Base-by-base conservation (phyloP, 768 basidiomycete species). In the Lyophyllum decastes region DNA sequence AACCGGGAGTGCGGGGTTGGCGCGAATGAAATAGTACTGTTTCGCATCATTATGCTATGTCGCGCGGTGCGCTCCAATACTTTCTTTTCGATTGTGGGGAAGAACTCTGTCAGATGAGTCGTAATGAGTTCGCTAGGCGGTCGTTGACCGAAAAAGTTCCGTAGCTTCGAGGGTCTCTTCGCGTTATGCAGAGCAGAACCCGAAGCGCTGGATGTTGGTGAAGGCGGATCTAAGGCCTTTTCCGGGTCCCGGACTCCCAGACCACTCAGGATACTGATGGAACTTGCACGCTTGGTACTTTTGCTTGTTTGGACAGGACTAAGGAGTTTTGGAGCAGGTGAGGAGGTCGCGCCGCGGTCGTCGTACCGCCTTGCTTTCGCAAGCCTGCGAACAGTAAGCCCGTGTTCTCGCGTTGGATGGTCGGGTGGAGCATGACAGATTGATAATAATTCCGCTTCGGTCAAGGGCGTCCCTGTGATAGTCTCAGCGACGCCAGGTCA, bases 71-170 rank as follows among this genome's bases (percentile, higher is more conserved):
- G 88, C 70, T 90, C 84, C 40, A 99, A 77, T 35, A 92, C 90
- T 74, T 90, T 95, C 76, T 90, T 93, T 78, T 97, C 94, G 3
- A 94, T 88, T 61, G 84, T 82, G 1, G 97, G 97, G 85, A 99
- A 99, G 78, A 90, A 99, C 59, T 97, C 95, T 19, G 90, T 87
- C 50, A 98, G 73, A 68, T 98, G 95, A 7, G 81, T 96, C 24
- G 95, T 92, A 76, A 98, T 98, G 61, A 98, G 86, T 72, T 98
- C 97, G 74, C 91, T 94, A 0, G 97, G 95, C 0, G 97, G 97
- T 40, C 97, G 90, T 67, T 98, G 97, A 16, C 96, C 97, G 64
- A 98, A 96, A 80, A 98, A 99, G 78, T 94, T 95, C 72, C 91
- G 91, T 47, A 95, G 70, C 67, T 93, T 95, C 21, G 84, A 83